These are phyloP conservation scores for Backusella tuberculispora DNA, from an alignment of 192 early-diverging fungal species.

Conservation along the genomic window DNA sequence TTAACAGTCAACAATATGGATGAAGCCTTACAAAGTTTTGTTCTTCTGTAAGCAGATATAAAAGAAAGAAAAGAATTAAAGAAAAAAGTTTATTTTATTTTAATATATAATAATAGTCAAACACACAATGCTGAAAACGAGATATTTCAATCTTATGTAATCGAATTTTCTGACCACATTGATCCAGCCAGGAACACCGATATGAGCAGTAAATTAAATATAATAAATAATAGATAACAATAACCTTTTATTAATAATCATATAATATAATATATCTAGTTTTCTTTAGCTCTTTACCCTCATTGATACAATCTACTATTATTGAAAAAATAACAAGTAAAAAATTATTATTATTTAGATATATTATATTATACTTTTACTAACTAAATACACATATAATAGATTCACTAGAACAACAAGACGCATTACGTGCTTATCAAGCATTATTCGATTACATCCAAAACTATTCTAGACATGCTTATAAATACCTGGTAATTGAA, in stretches of 20 bases:
- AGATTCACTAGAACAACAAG: conserved; percentile 23
- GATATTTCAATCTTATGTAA: conserved; percentile 31
- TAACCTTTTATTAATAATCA: conserved; percentile 3
- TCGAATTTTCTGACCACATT: conserved; percentile 34
- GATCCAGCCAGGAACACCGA: conserved; percentile 27
- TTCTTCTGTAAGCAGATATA: conserved; percentile 26
- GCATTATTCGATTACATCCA: conserved; percentile 36
- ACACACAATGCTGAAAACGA: conserved; percentile 31
- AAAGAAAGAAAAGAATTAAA: not conserved
- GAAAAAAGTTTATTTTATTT: not conserved
- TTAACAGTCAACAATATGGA: conserved; percentile 18
- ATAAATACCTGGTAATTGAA: conserved; percentile 36
- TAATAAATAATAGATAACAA: not conserved
- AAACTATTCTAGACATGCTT: conserved; percentile 30
- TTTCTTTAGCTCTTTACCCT: conserved; percentile 34
- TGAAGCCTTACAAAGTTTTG: conserved; percentile 28
- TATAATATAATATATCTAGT: conserved; percentile 12
- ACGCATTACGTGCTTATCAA: conserved; percentile 30
- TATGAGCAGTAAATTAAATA: conserved; percentile 25
- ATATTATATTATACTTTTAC: not conserved
- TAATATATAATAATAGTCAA: conserved; percentile 18
- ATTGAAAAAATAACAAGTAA: conserved; percentile 38
- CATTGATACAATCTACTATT: conserved; percentile 32
- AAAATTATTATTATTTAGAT: not conserved
- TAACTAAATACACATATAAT: conserved; percentile 13